Evolutionary conservation across 129 eudicot genomes (phyloP), one percentile per base, ranked within the genome.

Genomic region (Flaveria brownii): DNA sequence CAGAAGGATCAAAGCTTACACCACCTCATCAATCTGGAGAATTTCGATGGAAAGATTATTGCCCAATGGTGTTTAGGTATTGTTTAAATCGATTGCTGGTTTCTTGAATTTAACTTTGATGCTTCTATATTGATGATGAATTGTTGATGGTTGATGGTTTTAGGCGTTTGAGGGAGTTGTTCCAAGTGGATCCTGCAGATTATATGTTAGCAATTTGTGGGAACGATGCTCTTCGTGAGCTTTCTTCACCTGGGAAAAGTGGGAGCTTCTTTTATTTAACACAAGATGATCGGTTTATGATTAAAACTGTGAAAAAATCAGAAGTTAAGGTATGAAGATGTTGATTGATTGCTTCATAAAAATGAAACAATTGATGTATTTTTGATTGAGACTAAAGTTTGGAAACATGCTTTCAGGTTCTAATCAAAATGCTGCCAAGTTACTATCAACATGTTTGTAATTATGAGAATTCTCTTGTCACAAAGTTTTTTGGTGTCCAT

Each of bases 161-260:
- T 81, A 95, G 99, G 77, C 94, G 87, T 78, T 84, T 95, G 83
- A 85, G 99, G 79, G 94, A 91, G 79, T 72, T 95, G 76, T 95
- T 95, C 64, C 92, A 89, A 85, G 88, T 95, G 7, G 97, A 95
- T 81, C 99, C 97, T 4, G 99, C 99, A 0, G 99, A 95, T 84
- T 95, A 95, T 77, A 95, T 95, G 99, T 12, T 95, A 60, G 97
- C 97, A 17, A 89, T 95, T 26, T 95, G 99, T 71, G 97, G 99
- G 73, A 81, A 83, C 74, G 97, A 95, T 88, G 99, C 97, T 33
- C 90, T 95, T 23, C 84, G 99, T 26, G 99, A 95, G 87, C 96
- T 91, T 20, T 91, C 97, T 22, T 95, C 99, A 30, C 97, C 99
- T 0, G 99, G 99, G 74, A 95, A 95, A 84, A 95, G 99, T 73